phyloP scores from a whole-genome alignment of 345 rosid species.

The Sonneratia alba region DNA sequence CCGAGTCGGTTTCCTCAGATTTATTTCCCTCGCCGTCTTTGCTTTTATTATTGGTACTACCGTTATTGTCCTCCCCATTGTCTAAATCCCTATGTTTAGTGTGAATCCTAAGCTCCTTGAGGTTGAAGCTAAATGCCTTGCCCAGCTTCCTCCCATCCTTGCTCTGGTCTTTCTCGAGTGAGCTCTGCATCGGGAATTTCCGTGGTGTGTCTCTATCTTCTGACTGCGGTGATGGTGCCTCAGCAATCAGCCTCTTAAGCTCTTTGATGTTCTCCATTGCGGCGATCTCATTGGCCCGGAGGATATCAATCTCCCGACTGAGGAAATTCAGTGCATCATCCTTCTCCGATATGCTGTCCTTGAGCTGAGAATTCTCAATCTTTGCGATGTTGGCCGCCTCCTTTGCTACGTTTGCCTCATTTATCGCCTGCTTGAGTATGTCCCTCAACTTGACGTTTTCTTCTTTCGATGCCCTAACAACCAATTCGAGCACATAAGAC shows the following conservation, averaged over 20 bases:
- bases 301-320: conserved; percentile 49
- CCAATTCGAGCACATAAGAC: too few species aligned
- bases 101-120: conserved; percentile 40
- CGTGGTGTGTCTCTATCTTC: not conserved
- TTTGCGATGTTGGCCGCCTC: conserved; percentile 71
- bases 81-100: conserved; percentile 26
- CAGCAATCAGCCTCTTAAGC: conserved; percentile 38
- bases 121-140: conserved; percentile 37
- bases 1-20: not conserved
- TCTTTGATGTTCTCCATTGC: conserved; percentile 48
- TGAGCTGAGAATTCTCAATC: conserved; percentile 64
- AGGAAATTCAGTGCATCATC: conserved; percentile 55
- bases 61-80: not conserved
- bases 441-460: conserved; percentile 64
- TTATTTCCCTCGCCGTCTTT: not conserved
- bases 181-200: not conserved
- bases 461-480: conserved; percentile 29
- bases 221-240: conserved; percentile 16
- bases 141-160: conserved; percentile 24
- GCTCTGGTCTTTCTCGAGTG: conserved; percentile 7
- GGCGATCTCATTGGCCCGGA: conserved; percentile 46
- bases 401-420: conserved; percentile 77
- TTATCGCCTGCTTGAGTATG: conserved; percentile 77
- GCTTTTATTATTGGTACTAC: not conserved
- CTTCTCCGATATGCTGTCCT: conserved; percentile 46